Conservation (phyloP, 257 asterid species). For the Gardenia jasminoides region DNA sequence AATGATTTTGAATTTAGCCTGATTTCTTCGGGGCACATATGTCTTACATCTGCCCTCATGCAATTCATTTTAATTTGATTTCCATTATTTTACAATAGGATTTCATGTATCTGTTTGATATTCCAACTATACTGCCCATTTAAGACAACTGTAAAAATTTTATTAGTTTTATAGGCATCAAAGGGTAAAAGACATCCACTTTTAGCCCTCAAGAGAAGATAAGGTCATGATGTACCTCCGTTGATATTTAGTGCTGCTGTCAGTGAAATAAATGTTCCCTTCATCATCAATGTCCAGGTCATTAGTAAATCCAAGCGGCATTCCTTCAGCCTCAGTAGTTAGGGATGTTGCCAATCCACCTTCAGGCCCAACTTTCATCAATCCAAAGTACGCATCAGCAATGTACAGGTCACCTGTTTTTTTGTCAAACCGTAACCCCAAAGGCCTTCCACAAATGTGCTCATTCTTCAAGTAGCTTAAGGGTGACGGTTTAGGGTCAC, state of each 20-base stretch:
- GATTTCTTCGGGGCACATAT: neutral
- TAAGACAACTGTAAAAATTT: neutral
- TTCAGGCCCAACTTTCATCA: slow-evolving; percentile 91
- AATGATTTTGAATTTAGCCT: neutral
- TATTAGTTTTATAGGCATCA: neutral
- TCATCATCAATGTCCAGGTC: slow-evolving; percentile 82
- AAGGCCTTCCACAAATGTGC: slow-evolving; percentile 96
- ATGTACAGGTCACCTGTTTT: slow-evolving; percentile 81
- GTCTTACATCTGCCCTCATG: neutral
- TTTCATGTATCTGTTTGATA: too few species aligned
- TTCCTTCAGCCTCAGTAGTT: slow-evolving; percentile 73
- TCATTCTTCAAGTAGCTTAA: slow-evolving; percentile 67
- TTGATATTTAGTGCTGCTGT: slow-evolving; percentile 75
- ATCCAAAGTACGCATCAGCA: slow-evolving; percentile 93
- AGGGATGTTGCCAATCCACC: slow-evolving; percentile 88
- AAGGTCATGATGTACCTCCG: slow-evolving; percentile 51
- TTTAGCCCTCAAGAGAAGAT: slow-evolving; percentile 5
- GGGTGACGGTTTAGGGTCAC: slow-evolving; percentile 67
- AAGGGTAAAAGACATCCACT: neutral
- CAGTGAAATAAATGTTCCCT: slow-evolving; percentile 86
- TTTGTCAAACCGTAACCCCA: slow-evolving; percentile 84
- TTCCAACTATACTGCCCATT: neutral
- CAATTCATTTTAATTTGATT: neutral
- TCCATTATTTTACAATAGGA: neutral
- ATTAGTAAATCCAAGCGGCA: slow-evolving; percentile 72